Evolutionary conservation across 129 eudicot species (phyloP).

Genomic region (Tagetes patula): DNA sequence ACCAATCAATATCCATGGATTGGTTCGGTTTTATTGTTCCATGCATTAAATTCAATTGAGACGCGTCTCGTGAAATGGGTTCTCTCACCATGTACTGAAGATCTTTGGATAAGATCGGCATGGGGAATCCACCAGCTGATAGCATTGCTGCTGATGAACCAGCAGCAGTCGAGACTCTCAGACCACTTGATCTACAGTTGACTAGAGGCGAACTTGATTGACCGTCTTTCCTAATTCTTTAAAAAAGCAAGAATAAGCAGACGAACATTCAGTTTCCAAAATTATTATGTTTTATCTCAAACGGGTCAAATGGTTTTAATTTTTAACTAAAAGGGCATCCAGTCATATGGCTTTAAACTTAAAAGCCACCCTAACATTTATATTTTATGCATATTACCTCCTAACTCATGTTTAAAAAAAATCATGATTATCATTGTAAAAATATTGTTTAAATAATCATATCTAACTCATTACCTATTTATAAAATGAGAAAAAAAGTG

Average conservation of each 20-base stretch:
- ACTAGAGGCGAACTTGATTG: conserved; percentile 42
- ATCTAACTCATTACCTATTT: neutral
- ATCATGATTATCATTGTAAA: too few relatives aligned
- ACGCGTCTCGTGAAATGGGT: conserved; percentile 49
- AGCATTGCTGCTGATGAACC: conserved; percentile 98
- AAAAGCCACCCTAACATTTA: neutral
- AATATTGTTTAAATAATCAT: too few relatives aligned
- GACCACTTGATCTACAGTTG: conserved; percentile 84
- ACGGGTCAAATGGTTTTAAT: neutral
- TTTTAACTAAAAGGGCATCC: neutral
- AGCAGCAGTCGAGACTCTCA: conserved; percentile 85
- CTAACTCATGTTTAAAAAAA: too few relatives aligned
- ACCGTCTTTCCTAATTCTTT: conserved; percentile 52
- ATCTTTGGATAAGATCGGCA: conserved; percentile 78
- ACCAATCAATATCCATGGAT: conserved; percentile 65
- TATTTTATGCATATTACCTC: too few relatives aligned
- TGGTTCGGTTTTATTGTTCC: conserved; percentile 53
- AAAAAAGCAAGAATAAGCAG: neutral
- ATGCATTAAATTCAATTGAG: conserved; percentile 48
- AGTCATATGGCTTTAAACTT: neutral
- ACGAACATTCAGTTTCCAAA: neutral
- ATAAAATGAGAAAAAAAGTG: neutral
- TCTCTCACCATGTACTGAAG: conserved; percentile 90
- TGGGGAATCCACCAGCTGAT: conserved; percentile 78
- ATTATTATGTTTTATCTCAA: neutral